phyloP scores from a whole-genome alignment of 345 rosid genomes.

The Hibiscus trionum region DNA sequence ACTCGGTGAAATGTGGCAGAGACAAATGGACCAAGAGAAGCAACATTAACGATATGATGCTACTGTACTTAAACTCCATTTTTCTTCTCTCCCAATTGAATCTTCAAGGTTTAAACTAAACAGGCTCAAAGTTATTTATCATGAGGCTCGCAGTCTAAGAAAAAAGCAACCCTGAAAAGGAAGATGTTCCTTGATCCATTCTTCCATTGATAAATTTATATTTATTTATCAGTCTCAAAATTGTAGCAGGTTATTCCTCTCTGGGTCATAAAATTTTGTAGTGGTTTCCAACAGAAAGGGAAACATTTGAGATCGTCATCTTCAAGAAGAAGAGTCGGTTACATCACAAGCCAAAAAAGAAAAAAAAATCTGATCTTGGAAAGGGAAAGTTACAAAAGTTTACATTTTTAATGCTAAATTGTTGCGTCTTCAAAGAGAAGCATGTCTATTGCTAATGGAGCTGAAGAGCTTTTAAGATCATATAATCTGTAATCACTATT shows the following conservation, averaged over 20 bases:
- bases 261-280: neutral
- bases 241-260: neutral
- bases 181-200: neutral
- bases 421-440: conserved; percentile 2
- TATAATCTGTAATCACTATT: neutral
- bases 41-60: conserved; percentile 1
- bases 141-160: too few relatives aligned
- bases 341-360: neutral
- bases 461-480: neutral
- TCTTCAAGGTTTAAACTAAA: too few relatives aligned
- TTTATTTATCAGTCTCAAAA: neutral
- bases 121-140: too few relatives aligned
- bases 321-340: neutral
- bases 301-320: neutral
- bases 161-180: too few relatives aligned
- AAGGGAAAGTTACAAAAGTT: neutral
- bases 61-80: neutral
- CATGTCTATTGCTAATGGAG: neutral
- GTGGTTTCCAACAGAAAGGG: neutral
- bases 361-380: neutral
- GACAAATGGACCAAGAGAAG: conserved; percentile 25
- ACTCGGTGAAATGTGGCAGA: conserved; percentile 16
- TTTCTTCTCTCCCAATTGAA: neutral
- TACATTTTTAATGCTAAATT: neutral
- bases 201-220: neutral